phyloP scores from a whole-genome alignment of 2,329 filamentous ascomycete species.

The Pezicula rhizophila region DNA sequence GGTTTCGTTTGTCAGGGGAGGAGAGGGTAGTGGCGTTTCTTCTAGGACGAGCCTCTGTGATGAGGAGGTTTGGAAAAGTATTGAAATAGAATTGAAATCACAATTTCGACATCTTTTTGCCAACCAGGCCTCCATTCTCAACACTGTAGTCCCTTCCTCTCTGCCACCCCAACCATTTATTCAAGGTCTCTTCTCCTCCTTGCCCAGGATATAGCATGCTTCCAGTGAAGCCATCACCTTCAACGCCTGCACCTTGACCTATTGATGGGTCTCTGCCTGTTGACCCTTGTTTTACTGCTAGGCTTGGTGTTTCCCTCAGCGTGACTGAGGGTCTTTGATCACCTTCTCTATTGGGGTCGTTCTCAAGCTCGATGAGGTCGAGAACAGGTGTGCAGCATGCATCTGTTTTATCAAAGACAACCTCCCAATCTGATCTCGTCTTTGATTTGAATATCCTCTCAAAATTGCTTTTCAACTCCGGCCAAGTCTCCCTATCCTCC shows the following conservation, averaged over 20 bases:
- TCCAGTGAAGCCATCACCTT: constrained; percentile 63
- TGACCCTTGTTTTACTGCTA: constrained; percentile 48
- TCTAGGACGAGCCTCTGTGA: no score
- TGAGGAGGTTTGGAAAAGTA: not conserved
- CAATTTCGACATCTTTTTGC: constrained; percentile 37
- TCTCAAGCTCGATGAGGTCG: constrained; percentile 65
- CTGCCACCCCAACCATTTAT: constrained; percentile 72
- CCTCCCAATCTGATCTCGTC: constrained; percentile 75
- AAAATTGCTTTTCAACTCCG: constrained; percentile 56
- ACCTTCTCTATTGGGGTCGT: constrained; percentile 42
- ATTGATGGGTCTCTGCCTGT: constrained; percentile 28
- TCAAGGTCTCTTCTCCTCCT: constrained; percentile 65
- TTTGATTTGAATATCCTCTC: constrained; percentile 59
- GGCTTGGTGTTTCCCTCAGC: constrained; percentile 62
- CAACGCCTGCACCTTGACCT: constrained; percentile 57
- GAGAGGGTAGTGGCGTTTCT: no score
- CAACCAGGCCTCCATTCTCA: constrained; percentile 53
- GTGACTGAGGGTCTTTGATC: constrained; percentile 68
- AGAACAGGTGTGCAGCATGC: constrained; percentile 89
- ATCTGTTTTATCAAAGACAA: constrained; percentile 81
- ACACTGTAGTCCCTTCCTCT: constrained; percentile 67
- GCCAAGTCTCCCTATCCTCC: constrained; percentile 61
- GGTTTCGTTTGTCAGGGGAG: no score
- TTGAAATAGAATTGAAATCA: constrained; percentile 21
- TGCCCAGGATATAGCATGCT: constrained; percentile 56